Base-by-base conservation (phyloP, 2,329 filamentous ascomycete species). In the Ceratocystis colombiana region DNA sequence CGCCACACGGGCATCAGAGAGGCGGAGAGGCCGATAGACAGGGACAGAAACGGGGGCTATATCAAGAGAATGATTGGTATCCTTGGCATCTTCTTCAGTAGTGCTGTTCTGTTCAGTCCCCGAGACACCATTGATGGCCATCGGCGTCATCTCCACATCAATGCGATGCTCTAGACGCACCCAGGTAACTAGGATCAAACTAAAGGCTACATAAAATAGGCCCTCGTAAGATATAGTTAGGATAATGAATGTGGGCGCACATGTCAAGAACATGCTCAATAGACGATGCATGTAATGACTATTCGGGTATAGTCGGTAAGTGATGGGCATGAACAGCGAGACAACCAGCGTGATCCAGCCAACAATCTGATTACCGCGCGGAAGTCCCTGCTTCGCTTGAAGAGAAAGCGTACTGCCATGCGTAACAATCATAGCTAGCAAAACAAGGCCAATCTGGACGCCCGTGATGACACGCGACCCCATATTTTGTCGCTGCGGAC, bases 151-250 rank as follows among this genome's bases (percentile, higher is more conserved):
- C 20, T 66, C 50, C 12, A 62, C 28, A 17, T 41, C 61, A 3
- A 68, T 65, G 1, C 84, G 85, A 73, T 95, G 88, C 75, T 99
- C 94, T 1, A 99, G 81, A n/a, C 87, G 85, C 44, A 96, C 89
- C 94, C 94, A 99, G 66, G 87, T 86, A 64, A 96, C 80, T 4
- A 99, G 78, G 25, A 87, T 89, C 65, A 88, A 79, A 72, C 87
- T 91, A 76, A 96, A 99, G 10, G 88, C 85, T 68, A 96, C 84
- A 76, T 97, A 99, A 75, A 99, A 99, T 1, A 99, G 81, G 0
- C 93, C 93, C 75, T 99, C 94, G 77, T 96, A 99, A 0, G 93
- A 96, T 71, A 97, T 96, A 6, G 92, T 96, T 63, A 99, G 84
- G 72, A 99, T 93, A 73, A 99, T 88, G 76, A 97, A 99, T 1